Base-by-base conservation (phyloP, 768 basidiomycete species). In the Hydnum rufescens region DNA sequence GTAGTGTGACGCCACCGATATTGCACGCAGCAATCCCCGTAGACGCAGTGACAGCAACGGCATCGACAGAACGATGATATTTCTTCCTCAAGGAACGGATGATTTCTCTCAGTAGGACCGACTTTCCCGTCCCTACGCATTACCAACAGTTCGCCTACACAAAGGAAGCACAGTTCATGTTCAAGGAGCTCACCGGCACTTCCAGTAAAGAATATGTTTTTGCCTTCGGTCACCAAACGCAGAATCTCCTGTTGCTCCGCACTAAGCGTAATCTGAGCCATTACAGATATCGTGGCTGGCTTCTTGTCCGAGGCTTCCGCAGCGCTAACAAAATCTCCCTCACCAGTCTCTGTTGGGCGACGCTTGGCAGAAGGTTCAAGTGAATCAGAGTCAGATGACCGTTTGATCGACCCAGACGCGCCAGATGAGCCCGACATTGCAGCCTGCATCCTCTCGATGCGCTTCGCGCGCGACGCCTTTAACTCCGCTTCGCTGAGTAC, bases 1-100 rank as follows among this genome's bases (percentile, higher is more conserved):
- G 93, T 32, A 97, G 74, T 0, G 93, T 97, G 23, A 85, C 76
- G 36, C 95, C 93, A 5, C 93, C 93, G 49, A 99, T 90, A 58
- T 99, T 96, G 64, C 90, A 95, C 3, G 93, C 93, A 4, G 93
- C 93, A 59, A 97, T 95, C 42, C 90, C 90, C 23, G 92, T 96
- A 3, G 89, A 89, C 5, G 95, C 95, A 2, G 93, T 96, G 54
- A 99, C 77, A 6, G 89, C 92, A 22, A 97, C 76, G 0, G 81
- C 80, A 62, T 92, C 87, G 0, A 68, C 64, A 1, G 68, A 62
- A 51, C 68, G 80, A 6, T 55, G 53, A 60, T 73, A 65, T 57
- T 70, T 77, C 60, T 70, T 76, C 44, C 70, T 73, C 50, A 99
- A 68, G 1, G 71, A 66, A 58, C 75, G 74, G 63, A 96, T 95